These are phyloP conservation scores for Colletotrichum navitas DNA, from an alignment of 2,329 filamentous ascomycete genomes.

Conservation along the genomic window DNA sequence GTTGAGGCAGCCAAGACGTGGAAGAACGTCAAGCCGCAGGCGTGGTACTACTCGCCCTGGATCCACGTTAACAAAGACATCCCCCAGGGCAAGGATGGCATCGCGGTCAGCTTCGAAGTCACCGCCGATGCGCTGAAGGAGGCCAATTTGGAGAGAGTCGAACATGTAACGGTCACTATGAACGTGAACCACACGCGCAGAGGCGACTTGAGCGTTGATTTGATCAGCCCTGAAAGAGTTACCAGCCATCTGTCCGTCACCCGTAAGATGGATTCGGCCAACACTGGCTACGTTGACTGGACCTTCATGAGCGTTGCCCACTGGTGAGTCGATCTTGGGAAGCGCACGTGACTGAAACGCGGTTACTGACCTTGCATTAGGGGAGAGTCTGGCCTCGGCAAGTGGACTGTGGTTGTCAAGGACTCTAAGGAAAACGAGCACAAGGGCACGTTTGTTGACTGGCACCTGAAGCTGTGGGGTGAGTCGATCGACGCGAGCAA, in stretches of 20 bases:
- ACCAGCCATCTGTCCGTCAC: slow-evolving; percentile 86
- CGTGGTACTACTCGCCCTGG: slow-evolving; percentile 96
- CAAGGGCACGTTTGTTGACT: slow-evolving; percentile 86
- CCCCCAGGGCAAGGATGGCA: slow-evolving; percentile 84
- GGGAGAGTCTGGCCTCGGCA: slow-evolving; percentile 89
- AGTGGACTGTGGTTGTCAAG: slow-evolving; percentile 91
- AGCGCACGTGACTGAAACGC: neutral
- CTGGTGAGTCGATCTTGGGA: slow-evolving; percentile 71
- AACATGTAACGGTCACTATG: slow-evolving; percentile 98
- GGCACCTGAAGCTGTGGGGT: slow-evolving; percentile 95
- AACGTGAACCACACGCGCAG: slow-evolving; percentile 89
- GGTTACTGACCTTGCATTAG: slow-evolving; percentile 55
- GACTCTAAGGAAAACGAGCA: slow-evolving; percentile 84
- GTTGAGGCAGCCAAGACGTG: slow-evolving; percentile 89
- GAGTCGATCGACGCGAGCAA: slow-evolving; percentile 83
- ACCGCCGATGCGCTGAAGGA: slow-evolving; percentile 83
- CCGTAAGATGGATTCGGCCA: slow-evolving; percentile 75
- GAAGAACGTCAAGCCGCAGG: slow-evolving; percentile 91
- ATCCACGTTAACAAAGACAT: slow-evolving; percentile 88
- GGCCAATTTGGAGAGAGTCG: slow-evolving; percentile 87
- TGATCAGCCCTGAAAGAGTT: slow-evolving; percentile 85
- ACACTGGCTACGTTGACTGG: slow-evolving; percentile 88
- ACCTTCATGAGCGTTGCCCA: slow-evolving; percentile 99
- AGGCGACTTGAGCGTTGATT: slow-evolving; percentile 92
- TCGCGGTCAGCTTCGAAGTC: slow-evolving; percentile 85